Base-by-base conservation (phyloP, 2,329 filamentous ascomycete species). In the Nothophaeocryptopus gaeumannii region DNA sequence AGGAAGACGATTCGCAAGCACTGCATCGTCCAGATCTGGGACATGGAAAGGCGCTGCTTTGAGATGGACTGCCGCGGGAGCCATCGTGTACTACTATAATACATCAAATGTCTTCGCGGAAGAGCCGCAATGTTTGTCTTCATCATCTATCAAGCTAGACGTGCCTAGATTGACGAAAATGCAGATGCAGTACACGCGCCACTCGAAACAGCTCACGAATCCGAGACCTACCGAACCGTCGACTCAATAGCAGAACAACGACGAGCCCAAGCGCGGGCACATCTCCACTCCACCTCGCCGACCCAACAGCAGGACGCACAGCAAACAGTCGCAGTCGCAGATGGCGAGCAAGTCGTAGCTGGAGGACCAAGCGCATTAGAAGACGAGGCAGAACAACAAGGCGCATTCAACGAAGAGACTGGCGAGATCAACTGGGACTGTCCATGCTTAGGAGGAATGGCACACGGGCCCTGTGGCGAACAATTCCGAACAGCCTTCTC, bases 341-440 rank as follows among this genome's bases (percentile, higher is more conserved):
- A 64, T 45, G 57, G 59, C 15, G 55, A 55, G n/a, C 50, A 44
- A 14, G 55, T 47, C 1, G 55, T 54, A 40, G 39, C 43, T 26
- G 67, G 67, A 41, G 67, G 72, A 5, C 72, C 81, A 31, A 75
- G 77, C 58, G 80, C 75, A 13, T 74, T 93, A 11, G 86, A 96
- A 70, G 82, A 89, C 53, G 90, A 96, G 70, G 90, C 89, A 5
- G 81, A 76, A 54, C 84, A 92, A 67, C 84, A 97, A 72, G 93
- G 89, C 48, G 93, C 93, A 1, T 99, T 97, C 76, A 95, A 99
- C 72, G 90, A 91, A 2, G 93, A 97, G 76, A 99, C 93, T 8
- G 93, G 93, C 61, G 93, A 99, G 79, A 99, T 99, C 74, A 99
- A 99, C 78, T 99, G 93, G 93, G 93, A 97, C 70, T 99, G 93